Conservation (phyloP, 345 rosid species). For the Eucalyptus rudis region DNA sequence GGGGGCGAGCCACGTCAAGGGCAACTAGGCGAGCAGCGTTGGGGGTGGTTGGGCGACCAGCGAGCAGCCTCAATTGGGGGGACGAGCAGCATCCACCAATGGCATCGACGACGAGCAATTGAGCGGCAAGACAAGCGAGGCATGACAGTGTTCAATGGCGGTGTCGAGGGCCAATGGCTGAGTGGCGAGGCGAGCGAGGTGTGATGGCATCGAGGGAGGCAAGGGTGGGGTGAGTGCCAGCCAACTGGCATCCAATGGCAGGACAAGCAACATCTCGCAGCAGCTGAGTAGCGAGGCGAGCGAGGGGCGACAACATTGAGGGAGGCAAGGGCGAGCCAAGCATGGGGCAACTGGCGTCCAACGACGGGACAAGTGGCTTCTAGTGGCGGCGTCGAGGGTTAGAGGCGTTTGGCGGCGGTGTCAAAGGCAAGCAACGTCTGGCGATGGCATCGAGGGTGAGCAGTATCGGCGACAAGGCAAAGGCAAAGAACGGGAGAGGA, state of each 20-base stretch:
- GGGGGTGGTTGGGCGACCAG: too few species aligned
- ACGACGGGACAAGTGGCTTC: accelerated
- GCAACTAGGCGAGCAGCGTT: too few species aligned
- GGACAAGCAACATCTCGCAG: accelerated
- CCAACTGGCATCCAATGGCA: too few species aligned
- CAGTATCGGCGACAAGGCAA: accelerated
- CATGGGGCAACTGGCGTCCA: accelerated
- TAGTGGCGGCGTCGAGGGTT: accelerated
- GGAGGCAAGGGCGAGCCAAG: too few species aligned
- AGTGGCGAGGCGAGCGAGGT: accelerated
- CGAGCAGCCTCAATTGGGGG: accelerated
- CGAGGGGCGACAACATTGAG: accelerated
- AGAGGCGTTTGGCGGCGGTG: accelerated
- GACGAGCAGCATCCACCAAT: accelerated
- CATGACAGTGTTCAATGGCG: accelerated
- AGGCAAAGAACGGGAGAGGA: too few species aligned
- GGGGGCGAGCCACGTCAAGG: accelerated
- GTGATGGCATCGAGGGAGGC: too few species aligned
- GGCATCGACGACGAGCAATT: accelerated
- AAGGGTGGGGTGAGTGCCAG: accelerated
- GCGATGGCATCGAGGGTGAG: accelerated
- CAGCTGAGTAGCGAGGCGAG: accelerated
- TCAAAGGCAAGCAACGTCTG: accelerated
- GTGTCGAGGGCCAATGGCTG: accelerated
- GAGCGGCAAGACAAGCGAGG: too few species aligned